phyloP scores from a whole-genome alignment of 257 asterid species.

The Pogostemon cablin region DNA sequence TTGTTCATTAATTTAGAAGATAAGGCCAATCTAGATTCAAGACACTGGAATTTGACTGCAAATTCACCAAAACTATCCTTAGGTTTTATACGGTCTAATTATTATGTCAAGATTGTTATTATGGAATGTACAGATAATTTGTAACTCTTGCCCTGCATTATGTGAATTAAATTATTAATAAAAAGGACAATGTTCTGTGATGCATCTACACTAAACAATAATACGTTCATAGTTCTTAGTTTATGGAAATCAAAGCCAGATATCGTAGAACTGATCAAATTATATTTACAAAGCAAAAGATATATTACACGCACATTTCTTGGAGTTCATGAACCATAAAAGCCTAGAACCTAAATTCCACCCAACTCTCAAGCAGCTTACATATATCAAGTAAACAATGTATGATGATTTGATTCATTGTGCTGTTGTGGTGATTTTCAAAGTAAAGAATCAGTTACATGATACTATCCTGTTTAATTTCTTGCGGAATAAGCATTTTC shows the following conservation, averaged over 20 bases:
- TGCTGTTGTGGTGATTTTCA: constrained; percentile 1
- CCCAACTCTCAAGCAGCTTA: neutral
- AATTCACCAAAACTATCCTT: neutral
- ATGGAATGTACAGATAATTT: constrained; percentile 3
- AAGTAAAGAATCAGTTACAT: neutral
- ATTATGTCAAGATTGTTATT: neutral
- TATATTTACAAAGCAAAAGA: constrained; percentile 9
- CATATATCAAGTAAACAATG: neutral
- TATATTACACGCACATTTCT: neutral
- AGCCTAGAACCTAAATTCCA: constrained; percentile 3
- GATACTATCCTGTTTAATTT: neutral
- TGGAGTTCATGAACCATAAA: neutral
- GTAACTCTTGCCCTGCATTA: neutral
- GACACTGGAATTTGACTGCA: no score
- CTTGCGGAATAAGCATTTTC: neutral
- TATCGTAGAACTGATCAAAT: constrained; percentile 6
- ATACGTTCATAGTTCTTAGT: neutral
- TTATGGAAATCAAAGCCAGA: constrained; percentile 18
- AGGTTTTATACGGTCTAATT: constrained; percentile 10
- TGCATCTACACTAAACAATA: neutral
- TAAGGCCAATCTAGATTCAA: constrained; percentile 3
- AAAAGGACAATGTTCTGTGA: constrained; percentile 11
- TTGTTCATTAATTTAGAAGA: constrained; percentile 15
- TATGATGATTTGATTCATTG: neutral
- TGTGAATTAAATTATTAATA: neutral